Evolutionary conservation across 768 basidiomycete genomes (phyloP), one percentile per base, ranked within the genome.

Genomic region (Serendipita sp.): DNA sequence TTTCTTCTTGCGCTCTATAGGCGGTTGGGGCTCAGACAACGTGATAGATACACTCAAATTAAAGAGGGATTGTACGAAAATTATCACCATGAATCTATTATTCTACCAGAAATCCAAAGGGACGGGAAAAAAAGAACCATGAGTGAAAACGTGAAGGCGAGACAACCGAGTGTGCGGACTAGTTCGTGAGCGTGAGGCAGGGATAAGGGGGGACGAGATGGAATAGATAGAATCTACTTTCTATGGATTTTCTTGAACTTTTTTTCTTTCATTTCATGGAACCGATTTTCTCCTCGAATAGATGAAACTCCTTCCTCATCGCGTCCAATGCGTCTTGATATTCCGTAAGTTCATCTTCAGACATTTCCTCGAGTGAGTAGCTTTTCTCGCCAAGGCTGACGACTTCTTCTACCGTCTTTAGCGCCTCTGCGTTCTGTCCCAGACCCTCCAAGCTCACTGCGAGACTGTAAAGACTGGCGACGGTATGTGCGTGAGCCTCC

Each of bases 1-100:
- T 48, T 35, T 45, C 44, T 38, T 45, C 48, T 18, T 65, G 11
- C 32, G 48, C 60, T 68, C 54, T 65, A 7, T 65, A 85, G 84
- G 83, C 84, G 72, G 84, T 85, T 3, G 84, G 84, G 58, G 84
- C 84, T 34, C 84, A 85, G 74, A 85, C 84, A 34, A 85, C 82
- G 72, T 85, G 72, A 65, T 38, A 63, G 53, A 34, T 63, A 45
- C 41, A 41, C 48, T 51, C 18, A 18, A n/a, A 51, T 51, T 18
- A 51, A 2, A 18, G 16, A 32, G 5, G 18, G 48, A 8, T 32
- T 51, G 48, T 51, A 51, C 48, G 48, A 51, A 51, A 18, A 18
- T 51, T 51, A 18, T 51, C 30, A 32, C 7, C n/a, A 8, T 18
- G 30, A 51, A 18, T 51, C 48, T 51, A 51, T 51, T 51, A 51